Conservation (phyloP, 768 basidiomycete genomes). For the Mrakia hoshinonis region DNA sequence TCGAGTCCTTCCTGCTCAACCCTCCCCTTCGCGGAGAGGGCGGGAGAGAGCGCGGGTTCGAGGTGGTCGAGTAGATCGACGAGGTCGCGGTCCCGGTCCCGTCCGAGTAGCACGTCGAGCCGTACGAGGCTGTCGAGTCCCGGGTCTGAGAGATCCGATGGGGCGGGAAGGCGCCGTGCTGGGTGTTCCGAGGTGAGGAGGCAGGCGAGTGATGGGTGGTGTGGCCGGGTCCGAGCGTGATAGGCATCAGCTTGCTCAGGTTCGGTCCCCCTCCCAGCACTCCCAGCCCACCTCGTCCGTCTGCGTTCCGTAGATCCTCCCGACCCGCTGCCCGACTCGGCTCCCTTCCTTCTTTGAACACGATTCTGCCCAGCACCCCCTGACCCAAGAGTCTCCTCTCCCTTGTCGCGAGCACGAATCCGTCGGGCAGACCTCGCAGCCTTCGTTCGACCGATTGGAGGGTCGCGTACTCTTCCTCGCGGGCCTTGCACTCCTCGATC, state of each 20-base stretch:
- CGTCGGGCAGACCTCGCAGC: conserved; percentile 54
- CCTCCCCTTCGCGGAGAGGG: not conserved
- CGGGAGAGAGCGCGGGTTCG: not conserved
- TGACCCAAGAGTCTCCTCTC: conserved; percentile 67
- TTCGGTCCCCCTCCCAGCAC: too few species aligned
- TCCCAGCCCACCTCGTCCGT: too few species aligned
- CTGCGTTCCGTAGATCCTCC: not conserved
- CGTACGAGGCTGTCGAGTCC: conserved; percentile 27
- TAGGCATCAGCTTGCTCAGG: too few species aligned
- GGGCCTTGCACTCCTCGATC: conserved; percentile 72
- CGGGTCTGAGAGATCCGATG: conserved; percentile 12
- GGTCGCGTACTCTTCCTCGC: conserved; percentile 77
- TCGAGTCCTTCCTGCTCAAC: not conserved
- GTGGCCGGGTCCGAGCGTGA: too few species aligned
- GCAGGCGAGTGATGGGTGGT: too few species aligned
- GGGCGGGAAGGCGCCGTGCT: not conserved
- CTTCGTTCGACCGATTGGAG: conserved; percentile 54
- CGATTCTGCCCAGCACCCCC: conserved; percentile 51
- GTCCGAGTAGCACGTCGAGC: conserved; percentile 2
- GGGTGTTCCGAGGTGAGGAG: not conserved
- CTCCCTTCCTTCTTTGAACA: conserved; percentile 40
- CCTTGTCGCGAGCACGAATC: conserved; percentile 54
- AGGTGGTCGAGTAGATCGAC: not conserved
- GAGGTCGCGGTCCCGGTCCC: not conserved
- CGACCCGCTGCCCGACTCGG: too few species aligned